A percentile compares a stretch with the other conserved stretches of the same genome.
These are phyloP conservation scores for Aspergillus candidus DNA, from an alignment of 2,329 filamentous ascomycete species.

Conservation along the genomic window DNA sequence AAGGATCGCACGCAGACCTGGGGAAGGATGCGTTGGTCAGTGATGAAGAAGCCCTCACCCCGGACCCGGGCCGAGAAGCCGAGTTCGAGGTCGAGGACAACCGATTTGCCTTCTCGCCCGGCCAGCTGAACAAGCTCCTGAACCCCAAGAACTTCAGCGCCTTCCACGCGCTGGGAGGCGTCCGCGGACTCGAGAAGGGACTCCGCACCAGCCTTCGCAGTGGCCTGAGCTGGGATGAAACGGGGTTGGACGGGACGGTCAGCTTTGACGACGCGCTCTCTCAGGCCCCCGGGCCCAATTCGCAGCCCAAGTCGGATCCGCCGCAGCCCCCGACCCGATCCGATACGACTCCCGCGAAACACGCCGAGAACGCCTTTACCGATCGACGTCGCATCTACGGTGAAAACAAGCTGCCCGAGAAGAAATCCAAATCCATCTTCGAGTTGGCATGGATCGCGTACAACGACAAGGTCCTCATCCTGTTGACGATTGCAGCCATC, in stretches of 20 bases:
- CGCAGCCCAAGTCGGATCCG: conserved; percentile 24
- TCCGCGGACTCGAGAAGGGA: conserved; percentile 67
- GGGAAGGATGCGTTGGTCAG: conserved; percentile 48
- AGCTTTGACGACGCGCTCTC: conserved; percentile 59
- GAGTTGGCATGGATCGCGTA: conserved; percentile 72
- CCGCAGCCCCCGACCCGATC: conserved; percentile 6
- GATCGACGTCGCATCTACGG: conserved; percentile 67
- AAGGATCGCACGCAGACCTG: conserved; percentile 39
- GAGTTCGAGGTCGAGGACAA: conserved; percentile 64
- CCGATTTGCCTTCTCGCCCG: conserved; percentile 66
- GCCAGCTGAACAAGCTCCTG: conserved; percentile 67
- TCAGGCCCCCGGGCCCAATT: conserved; percentile 8
- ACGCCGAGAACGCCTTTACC: conserved; percentile 39
- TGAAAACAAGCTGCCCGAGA: conserved; percentile 61
- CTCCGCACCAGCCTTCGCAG: conserved; percentile 58
- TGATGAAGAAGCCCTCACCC: conserved; percentile 57
- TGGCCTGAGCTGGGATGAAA: conserved; percentile 67
- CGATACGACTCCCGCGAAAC: conserved; percentile 14
- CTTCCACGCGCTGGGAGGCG: conserved; percentile 68
- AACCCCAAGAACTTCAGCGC: conserved; percentile 73
- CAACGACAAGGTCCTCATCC: conserved; percentile 72
- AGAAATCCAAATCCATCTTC: conserved; percentile 63
- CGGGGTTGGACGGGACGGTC: conserved; percentile 55
- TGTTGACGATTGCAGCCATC: conserved; percentile 64
- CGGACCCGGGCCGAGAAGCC: conserved; percentile 65